phyloP scores from a whole-genome alignment of 192 early-diverging fungal genomes.

The Entomortierella chlamydospora region DNA sequence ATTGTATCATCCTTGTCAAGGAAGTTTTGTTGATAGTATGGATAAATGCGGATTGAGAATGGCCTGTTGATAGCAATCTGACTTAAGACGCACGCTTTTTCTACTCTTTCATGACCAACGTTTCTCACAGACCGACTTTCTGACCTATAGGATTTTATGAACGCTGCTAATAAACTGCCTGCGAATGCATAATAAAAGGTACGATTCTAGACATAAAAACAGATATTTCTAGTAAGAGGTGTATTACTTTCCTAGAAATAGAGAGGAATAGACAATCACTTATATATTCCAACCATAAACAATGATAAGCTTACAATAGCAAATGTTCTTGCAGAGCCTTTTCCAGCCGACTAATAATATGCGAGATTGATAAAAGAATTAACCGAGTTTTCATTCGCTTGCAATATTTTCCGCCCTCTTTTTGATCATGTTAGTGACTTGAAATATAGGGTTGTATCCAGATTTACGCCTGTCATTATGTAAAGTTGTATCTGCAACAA shows the following conservation, averaged over 20 bases:
- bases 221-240: not conserved
- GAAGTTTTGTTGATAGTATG: conserved; percentile 10
- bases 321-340: not conserved
- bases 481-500: too few species aligned
- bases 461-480: too few species aligned
- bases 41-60: conserved; percentile 38
- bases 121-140: not conserved
- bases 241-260: not conserved
- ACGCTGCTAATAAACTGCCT: conserved; percentile 27
- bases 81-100: conserved; percentile 11
- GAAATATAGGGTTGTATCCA: not conserved
- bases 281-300: not conserved
- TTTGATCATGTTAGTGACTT: not conserved
- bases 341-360: not conserved
- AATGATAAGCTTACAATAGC: not conserved
- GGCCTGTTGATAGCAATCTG: conserved; percentile 29
- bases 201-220: too few species aligned
- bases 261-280: not conserved
- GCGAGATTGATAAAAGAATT: too few species aligned
- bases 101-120: not conserved
- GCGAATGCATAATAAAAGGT: not conserved
- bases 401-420: not conserved
- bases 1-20: conserved; percentile 14
- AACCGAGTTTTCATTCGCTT: too few species aligned
- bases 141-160: conserved; percentile 13